Evolutionary conservation across 345 rosid species (phyloP).

Genomic region (Melastoma malabathricum): DNA sequence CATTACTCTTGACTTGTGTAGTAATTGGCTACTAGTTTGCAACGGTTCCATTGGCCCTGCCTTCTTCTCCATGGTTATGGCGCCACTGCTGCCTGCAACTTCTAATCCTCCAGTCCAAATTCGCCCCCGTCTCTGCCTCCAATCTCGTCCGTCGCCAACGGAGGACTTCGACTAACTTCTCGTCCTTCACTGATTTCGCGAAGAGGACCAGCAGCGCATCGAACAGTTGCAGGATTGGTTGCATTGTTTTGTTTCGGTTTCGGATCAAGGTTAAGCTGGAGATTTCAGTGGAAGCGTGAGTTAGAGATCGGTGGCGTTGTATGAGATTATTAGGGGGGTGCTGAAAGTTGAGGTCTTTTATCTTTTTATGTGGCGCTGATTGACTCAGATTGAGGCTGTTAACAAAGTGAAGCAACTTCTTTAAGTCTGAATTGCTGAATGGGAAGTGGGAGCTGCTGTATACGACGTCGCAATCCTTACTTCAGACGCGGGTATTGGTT

Average conservation of each 20-base stretch:
- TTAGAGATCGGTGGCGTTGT: conserved; percentile 12
- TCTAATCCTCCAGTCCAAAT: no score
- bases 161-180: conserved; percentile 20
- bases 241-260: background rate
- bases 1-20: no score
- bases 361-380: background rate
- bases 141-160: background rate
- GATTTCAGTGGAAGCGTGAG: background rate
- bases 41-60: conserved; percentile 11
- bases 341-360: background rate
- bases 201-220: conserved; percentile 18
- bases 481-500: conserved; percentile 52
- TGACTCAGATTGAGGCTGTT: conserved; percentile 56
- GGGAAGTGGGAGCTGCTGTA: conserved; percentile 95
- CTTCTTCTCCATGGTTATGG: conserved; percentile 5
- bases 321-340: background rate
- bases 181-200: conserved; percentile 19
- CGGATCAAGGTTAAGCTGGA: background rate
- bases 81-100: no score
- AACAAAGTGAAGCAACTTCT: conserved; percentile 64
- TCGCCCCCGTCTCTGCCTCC: no score
- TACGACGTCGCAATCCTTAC: conserved; percentile 69
- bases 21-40: conserved; percentile 5
- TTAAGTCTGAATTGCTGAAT: conserved; percentile 52
- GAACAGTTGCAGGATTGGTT: conserved; percentile 16